phyloP scores from a whole-genome alignment of 306 rosid species.

The Pyrus bretschneideri region DNA sequence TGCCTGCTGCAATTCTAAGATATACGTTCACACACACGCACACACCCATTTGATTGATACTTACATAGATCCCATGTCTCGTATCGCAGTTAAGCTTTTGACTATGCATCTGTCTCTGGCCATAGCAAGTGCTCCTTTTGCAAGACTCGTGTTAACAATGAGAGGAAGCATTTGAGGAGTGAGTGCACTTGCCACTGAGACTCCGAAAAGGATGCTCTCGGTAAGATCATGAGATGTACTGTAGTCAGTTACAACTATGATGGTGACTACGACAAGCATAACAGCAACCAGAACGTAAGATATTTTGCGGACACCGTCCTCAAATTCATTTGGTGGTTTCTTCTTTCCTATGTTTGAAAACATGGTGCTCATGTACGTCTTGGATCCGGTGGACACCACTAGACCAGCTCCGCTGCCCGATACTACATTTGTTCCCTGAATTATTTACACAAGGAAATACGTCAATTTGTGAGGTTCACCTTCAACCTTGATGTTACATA shows the following conservation, averaged over 20 bases:
- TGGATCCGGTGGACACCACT: slow-evolving; percentile 72
- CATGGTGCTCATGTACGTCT: slow-evolving; percentile 83
- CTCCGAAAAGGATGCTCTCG: slow-evolving; percentile 50
- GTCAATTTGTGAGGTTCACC: not conserved
- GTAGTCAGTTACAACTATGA: slow-evolving; percentile 48
- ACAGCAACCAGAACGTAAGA: slow-evolving; percentile 56
- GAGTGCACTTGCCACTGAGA: slow-evolving; percentile 76
- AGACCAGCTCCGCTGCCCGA: slow-evolving; percentile 74
- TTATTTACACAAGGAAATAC: not conserved
- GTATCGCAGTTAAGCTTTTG: slow-evolving; percentile 58
- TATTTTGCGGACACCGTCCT: slow-evolving; percentile 57
- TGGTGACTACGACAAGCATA: slow-evolving; percentile 56
- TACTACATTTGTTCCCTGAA: slow-evolving; percentile 83
- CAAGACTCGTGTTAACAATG: slow-evolving; percentile 67
- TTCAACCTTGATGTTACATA: not conserved
- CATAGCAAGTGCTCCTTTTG: slow-evolving; percentile 87
- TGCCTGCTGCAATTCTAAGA: not conserved
- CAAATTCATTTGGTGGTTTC: slow-evolving; percentile 66
- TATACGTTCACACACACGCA: not conserved
- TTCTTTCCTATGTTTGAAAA: slow-evolving; percentile 66
- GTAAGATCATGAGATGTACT: slow-evolving; percentile 35
- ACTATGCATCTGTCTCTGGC: slow-evolving; percentile 80
- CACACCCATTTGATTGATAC: slow-evolving; percentile 3
- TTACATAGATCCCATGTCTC: slow-evolving; percentile 84
- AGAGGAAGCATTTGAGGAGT: slow-evolving; percentile 94